Percentiles rank a stretch among this genome's conserved stretches.
Conservation (phyloP, 805 yeast genomes). For the Pichia phayaonensis region DNA sequence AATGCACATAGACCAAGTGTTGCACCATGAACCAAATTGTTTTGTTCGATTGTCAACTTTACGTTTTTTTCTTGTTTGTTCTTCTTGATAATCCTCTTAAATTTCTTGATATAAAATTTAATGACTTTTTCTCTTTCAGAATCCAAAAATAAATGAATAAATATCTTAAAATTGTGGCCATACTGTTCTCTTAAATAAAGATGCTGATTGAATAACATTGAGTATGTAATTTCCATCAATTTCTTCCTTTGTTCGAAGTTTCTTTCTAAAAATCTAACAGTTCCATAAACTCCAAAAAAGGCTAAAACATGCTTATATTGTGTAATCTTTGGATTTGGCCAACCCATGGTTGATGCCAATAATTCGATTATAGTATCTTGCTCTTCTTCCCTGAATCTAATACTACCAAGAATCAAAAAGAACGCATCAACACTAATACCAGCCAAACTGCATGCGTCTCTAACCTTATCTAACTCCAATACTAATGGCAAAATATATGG, state of each 20-base stretch:
- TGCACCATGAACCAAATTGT: slow-evolving; percentile 66
- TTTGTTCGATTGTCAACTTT: slow-evolving; percentile 34
- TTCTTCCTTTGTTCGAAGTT: slow-evolving; percentile 36
- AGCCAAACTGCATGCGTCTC: slow-evolving; percentile 74
- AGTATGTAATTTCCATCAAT: slow-evolving; percentile 45
- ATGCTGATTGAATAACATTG: slow-evolving; percentile 51
- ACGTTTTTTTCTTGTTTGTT: slow-evolving; percentile 20
- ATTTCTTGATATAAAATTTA: slow-evolving; percentile 33
- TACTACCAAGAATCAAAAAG: slow-evolving; percentile 38
- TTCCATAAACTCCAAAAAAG: slow-evolving; percentile 63
- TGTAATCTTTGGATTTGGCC: slow-evolving; percentile 39
- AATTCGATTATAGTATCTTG: slow-evolving; percentile 36
- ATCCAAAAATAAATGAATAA: slow-evolving; percentile 58
- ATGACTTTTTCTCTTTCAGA: slow-evolving; percentile 38
- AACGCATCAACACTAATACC: slow-evolving; percentile 46
- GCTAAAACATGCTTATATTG: slow-evolving; percentile 63
- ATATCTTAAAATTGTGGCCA: slow-evolving; percentile 67
- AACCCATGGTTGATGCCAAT: slow-evolving; percentile 34
- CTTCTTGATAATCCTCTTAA: slow-evolving; percentile 37
- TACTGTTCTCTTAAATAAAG: slow-evolving; percentile 72
- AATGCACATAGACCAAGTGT: slow-evolving; percentile 84
- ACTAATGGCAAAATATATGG: slow-evolving; percentile 61
- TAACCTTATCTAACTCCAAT: slow-evolving; percentile 52
- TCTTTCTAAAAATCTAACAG: slow-evolving; percentile 56
- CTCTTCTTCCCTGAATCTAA: slow-evolving; percentile 38